phyloP scores from a whole-genome alignment of 441 rosid species.

The Bocquillonia castaneifolia region DNA sequence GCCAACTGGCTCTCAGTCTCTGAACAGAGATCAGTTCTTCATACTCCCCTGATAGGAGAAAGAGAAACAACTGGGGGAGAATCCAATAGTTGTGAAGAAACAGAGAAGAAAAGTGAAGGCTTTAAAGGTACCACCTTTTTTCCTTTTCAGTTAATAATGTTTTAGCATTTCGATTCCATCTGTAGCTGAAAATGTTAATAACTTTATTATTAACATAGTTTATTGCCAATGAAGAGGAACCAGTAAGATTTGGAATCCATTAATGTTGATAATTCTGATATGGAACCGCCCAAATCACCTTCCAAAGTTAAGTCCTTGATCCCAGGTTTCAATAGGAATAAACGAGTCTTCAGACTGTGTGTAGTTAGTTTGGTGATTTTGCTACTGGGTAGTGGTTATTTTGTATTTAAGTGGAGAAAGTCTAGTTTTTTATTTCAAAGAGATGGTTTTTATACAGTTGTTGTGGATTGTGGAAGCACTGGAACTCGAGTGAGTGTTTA shows the following conservation, averaged over 20 bases:
- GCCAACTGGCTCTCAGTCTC: background rate
- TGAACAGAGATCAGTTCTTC: background rate
- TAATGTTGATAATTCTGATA: constrained; percentile 21
- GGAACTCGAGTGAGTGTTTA: constrained; percentile 54
- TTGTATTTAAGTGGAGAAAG: constrained; percentile 23
- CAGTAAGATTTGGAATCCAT: constrained; percentile 13
- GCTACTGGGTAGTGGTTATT: constrained; percentile 24
- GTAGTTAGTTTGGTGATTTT: constrained; percentile 20
- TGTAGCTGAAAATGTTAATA: background rate
- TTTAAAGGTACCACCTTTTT: background rate
- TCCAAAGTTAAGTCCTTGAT: constrained; percentile 35
- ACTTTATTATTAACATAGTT: background rate
- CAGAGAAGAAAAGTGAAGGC: background rate
- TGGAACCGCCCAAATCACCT: constrained; percentile 57
- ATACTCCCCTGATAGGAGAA: background rate
- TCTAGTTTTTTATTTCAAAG: constrained; percentile 10
- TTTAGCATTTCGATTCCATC: too few relatives aligned
- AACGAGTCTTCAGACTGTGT: constrained; percentile 23
- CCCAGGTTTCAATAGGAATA: constrained; percentile 22
- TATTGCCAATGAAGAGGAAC: background rate
- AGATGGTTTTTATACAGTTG: constrained; percentile 35
- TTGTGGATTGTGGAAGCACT: constrained; percentile 66
- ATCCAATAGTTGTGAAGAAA: background rate
- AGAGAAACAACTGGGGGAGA: background rate
- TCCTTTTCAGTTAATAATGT: background rate